Evolutionary conservation across 352 stramenopile genomes (phyloP).

Genomic region (Pelagophyceae sp.): DNA sequence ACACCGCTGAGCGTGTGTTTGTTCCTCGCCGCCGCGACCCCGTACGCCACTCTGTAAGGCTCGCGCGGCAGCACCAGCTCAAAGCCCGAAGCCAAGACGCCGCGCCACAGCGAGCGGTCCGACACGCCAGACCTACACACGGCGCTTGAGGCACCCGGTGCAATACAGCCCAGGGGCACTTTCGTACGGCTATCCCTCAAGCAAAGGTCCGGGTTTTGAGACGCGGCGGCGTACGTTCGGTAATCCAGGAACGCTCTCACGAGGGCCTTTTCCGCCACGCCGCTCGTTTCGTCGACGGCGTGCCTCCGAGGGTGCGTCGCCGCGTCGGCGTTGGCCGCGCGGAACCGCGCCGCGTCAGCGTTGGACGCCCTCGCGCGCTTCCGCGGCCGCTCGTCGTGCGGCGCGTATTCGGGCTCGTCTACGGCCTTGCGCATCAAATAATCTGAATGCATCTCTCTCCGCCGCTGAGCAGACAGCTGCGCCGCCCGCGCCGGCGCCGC

Average conservation of each 20-base stretch:
- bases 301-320: neutral
- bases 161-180: too few species aligned
- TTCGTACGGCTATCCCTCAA: too few species aligned
- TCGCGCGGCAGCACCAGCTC: constrained; percentile 14
- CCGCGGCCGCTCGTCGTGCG: neutral
- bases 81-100: neutral
- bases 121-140: neutral
- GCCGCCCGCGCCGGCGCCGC: too few species aligned
- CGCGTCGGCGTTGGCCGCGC: neutral
- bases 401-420: neutral
- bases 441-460: constrained; percentile 13
- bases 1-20: neutral
- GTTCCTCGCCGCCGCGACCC: neutral
- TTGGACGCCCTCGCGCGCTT: neutral
- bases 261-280: neutral
- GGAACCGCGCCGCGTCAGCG: neutral
- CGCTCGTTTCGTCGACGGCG: neutral
- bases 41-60: constrained; percentile 4
- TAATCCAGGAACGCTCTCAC: constrained; percentile 2
- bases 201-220: too few species aligned
- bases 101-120: neutral
- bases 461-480: neutral
- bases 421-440: neutral
- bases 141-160: too few species aligned
- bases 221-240: neutral